Conservation (phyloP, 805 yeast genomes). For the Diddensiella caesifluorescens region DNA sequence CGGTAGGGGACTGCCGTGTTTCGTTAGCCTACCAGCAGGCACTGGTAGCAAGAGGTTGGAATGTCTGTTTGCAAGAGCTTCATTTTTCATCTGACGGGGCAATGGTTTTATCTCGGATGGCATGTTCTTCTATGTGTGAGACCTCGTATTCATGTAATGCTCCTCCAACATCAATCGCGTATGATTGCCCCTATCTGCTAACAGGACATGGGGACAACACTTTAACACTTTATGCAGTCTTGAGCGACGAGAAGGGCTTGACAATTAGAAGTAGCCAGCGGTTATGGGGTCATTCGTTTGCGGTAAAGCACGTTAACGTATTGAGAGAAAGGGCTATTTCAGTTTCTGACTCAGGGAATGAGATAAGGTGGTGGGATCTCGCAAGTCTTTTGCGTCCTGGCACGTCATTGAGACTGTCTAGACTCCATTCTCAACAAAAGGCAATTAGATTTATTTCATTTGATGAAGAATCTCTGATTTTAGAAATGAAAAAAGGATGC, state of each 20-base stretch:
- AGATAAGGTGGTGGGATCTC: constrained; percentile 16
- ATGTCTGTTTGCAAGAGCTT: constrained; percentile 10
- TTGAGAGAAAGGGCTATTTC: constrained; percentile 12
- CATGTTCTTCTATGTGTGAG: background rate
- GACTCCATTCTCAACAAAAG: background rate
- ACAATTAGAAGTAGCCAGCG: background rate
- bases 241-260: background rate
- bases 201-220: constrained; percentile 9
- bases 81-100: constrained; percentile 3
- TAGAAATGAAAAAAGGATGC: constrained; percentile 1
- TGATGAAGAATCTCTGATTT: background rate
- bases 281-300: constrained; percentile 13
- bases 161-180: constrained; percentile 9
- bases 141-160: background rate
- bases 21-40: constrained; percentile 4
- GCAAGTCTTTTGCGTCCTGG: background rate
- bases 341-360: constrained; percentile 7
- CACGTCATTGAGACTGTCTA: background rate
- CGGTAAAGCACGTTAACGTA: constrained; percentile 6
- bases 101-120: constrained; percentile 2
- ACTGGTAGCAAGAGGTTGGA: constrained; percentile 4
- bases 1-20: constrained; percentile 3
- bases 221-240: constrained; percentile 7
- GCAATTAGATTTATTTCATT: constrained; percentile 1
- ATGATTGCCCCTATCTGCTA: constrained; percentile 11